Evolutionary conservation across 2,329 filamentous ascomycete species (phyloP).

Genomic region (Colletotrichum tamarilloi): DNA sequence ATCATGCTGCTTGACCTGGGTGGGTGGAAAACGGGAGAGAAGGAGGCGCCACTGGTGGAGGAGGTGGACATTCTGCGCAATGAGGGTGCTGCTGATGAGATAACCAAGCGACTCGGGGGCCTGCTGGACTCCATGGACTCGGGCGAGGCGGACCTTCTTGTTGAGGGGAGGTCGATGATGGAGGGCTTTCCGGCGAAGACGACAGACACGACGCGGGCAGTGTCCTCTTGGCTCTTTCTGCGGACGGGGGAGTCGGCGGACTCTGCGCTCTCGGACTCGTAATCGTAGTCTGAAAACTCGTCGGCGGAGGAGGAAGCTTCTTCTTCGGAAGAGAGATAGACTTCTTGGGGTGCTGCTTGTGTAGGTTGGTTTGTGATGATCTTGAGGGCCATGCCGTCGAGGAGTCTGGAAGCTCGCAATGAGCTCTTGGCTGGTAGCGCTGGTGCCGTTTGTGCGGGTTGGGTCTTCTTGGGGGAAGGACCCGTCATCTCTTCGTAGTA

Average conservation of each 20-base stretch:
- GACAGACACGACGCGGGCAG: conserved; percentile 68
- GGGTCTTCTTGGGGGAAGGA: conserved; percentile 34
- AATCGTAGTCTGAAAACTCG: conserved; percentile 67
- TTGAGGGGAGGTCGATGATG: conserved; percentile 59
- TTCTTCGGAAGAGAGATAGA: conserved; percentile 75
- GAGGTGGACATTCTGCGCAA: conserved; percentile 47
- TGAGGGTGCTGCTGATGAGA: conserved; percentile 43
- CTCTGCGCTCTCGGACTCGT: conserved; percentile 51
- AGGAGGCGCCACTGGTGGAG: conserved; percentile 46
- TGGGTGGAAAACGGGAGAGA: conserved; percentile 48
- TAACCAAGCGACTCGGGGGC: conserved; percentile 37
- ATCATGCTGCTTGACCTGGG: conserved; percentile 58
- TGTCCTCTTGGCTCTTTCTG: conserved; percentile 62
- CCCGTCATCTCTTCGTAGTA: conserved; percentile 38
- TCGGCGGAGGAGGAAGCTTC: conserved; percentile 72
- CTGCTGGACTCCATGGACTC: conserved; percentile 48
- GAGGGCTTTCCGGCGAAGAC: conserved; percentile 70
- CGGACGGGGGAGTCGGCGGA: conserved; percentile 42
- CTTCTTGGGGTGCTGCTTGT: conserved; percentile 63
- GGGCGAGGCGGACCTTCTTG: conserved; percentile 56
- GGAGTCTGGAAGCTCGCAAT: conserved; percentile 58
- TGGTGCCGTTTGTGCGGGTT: conserved; percentile 46
- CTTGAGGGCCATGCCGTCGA: conserved; percentile 50
- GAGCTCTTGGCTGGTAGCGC: conserved; percentile 63
- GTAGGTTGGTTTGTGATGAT: conserved; percentile 43